A percentile compares a stretch with the other conserved stretches of the same genome.
Conservation (phyloP, 371 early-diverging fungal genomes). For the Mortierella sp. region DNA sequence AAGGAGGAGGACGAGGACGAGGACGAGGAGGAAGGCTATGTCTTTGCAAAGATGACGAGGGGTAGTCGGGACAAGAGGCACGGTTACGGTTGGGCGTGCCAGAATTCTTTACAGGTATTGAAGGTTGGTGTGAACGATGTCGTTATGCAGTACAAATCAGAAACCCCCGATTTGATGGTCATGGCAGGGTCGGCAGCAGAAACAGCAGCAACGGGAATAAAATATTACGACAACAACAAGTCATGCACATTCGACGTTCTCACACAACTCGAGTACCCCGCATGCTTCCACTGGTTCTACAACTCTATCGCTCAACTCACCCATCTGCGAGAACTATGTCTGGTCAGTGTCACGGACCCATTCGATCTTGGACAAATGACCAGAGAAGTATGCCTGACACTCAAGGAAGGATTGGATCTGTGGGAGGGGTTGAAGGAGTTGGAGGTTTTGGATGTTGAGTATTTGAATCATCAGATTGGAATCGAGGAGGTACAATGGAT, state of each 20-base stretch:
- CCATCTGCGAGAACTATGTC: constrained; percentile 14
- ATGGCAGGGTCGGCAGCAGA: neutral
- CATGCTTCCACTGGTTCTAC: constrained; percentile 13
- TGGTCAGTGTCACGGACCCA: neutral
- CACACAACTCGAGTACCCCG: constrained; percentile 3
- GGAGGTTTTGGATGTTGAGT: constrained; percentile 17
- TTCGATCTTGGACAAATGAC: neutral
- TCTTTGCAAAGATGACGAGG: neutral
- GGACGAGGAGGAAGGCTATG: neutral
- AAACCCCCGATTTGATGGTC: neutral
- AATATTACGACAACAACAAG: neutral
- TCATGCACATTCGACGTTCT: neutral
- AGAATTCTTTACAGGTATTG: neutral
- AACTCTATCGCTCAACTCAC: neutral
- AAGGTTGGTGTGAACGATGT: neutral
- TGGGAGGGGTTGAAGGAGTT: constrained; percentile 13
- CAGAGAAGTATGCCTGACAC: neutral
- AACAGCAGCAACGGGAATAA: neutral
- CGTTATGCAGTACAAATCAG: neutral
- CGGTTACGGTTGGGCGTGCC: neutral
- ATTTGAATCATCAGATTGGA: constrained; percentile 17
- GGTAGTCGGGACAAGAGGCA: neutral
- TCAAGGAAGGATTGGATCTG: constrained; percentile 14
- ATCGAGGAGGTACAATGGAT: constrained; percentile 22
- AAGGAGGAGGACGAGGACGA: neutral